phyloP scores from a whole-genome alignment of 2,329 filamentous ascomycete genomes.

The Coleophoma eucalyptorum region DNA sequence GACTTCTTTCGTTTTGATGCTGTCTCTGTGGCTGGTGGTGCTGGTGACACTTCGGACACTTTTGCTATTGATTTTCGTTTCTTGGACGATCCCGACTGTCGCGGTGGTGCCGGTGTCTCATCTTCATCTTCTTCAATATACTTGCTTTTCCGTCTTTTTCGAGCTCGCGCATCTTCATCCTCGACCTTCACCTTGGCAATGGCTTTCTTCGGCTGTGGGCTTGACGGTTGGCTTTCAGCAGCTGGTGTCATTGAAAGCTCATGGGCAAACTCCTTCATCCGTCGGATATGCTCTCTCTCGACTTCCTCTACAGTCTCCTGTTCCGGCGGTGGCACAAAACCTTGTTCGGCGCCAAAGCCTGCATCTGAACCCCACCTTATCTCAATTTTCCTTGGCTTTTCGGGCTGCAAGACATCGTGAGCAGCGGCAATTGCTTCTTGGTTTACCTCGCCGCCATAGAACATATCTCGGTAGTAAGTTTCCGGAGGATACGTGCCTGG shows the following conservation, averaged over 20 bases:
- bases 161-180: slow-evolving; percentile 36
- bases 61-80: slow-evolving; percentile 27
- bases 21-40: slow-evolving; percentile 14
- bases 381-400: slow-evolving; percentile 29
- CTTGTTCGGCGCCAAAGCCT: slow-evolving; percentile 54
- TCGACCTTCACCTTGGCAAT: slow-evolving; percentile 24
- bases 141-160: slow-evolving; percentile 54
- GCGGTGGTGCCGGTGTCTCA: slow-evolving; percentile 28
- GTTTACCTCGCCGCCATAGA: slow-evolving; percentile 12
- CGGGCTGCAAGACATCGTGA: background rate
- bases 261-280: slow-evolving; percentile 35
- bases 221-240: slow-evolving; percentile 55
- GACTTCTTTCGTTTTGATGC: slow-evolving; percentile 47
- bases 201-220: slow-evolving; percentile 34
- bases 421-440: background rate
- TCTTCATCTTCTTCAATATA: slow-evolving; percentile 41
- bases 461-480: slow-evolving; percentile 16
- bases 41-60: slow-evolving; percentile 18
- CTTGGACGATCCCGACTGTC: slow-evolving; percentile 19
- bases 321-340: slow-evolving; percentile 53
- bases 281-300: slow-evolving; percentile 49
- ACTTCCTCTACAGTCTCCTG: slow-evolving; percentile 56
- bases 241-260: slow-evolving; percentile 14
- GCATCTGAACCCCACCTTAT: slow-evolving; percentile 67
- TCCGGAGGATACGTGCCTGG: slow-evolving; percentile 10